Base-by-base conservation (phyloP, 257 asterid genomes). In the Nicotiana otophora region DNA sequence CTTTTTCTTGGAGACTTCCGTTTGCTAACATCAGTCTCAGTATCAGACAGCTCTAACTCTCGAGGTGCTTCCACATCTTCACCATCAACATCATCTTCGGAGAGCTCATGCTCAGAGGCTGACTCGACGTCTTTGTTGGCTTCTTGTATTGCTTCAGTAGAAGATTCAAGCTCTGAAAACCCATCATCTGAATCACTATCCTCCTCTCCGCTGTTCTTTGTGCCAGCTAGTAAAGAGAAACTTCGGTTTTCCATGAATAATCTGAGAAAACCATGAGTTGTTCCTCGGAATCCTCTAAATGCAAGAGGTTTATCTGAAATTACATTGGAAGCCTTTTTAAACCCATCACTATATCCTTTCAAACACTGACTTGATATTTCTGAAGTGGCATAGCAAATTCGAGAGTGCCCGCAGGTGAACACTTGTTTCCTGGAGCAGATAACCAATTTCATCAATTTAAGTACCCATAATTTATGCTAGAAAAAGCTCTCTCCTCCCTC, bases 161-260 rank as follows among this genome's bases (percentile, higher is more conserved):
- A 89, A 67, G 86, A 81, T 79, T 88, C 93, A 65, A 87, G 89
- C 80, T 87, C 92, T 39, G 88, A 88, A 87, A 88, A 88, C 5
- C 84, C 90, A 74, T 88, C 86, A 33, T 84, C 89, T 72, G 83
- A 84, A 65, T 83, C 78, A 39, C 81, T 85, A 58, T 55, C 86
- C 33, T 86, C 90, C 68, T 86, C 93, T 63, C 88, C 93, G 33
- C 89, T 86, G 87, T 86, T 89, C 89, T 86, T 84, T 67, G 91
- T 85, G 78, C 88, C 90, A 51, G 89, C 91, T 74, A 86, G 90
- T 8, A 97, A 89, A 74, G 92, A 89, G 86, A 93, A 87, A 26
- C 87, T 80, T 78, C 60, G 81, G 28, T 63, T 84, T 80, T 85
- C 87, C 54, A 20, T n/a, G 79, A 30, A 82, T 63, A 84, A 77